phyloP scores from a whole-genome alignment of 768 basidiomycete genomes.

The Suillus placidus region DNA sequence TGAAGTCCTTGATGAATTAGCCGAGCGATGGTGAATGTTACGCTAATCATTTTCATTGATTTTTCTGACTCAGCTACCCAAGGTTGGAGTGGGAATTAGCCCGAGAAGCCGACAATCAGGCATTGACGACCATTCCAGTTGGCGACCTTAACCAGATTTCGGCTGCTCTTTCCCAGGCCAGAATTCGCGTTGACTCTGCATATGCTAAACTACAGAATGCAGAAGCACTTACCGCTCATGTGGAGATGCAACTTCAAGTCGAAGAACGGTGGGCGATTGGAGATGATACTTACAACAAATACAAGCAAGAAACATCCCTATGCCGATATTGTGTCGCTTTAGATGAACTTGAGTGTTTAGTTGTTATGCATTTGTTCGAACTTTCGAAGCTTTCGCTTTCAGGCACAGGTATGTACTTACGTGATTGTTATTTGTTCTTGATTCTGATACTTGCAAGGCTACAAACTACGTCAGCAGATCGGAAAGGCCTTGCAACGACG shows the following conservation, averaged over 20 bases:
- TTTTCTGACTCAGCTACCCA: no score
- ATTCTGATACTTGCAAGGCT: conserved; percentile 21
- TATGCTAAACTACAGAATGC: conserved; percentile 7
- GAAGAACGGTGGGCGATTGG: conserved; percentile 9
- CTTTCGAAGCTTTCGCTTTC: conserved; percentile 25
- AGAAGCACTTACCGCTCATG: conserved; percentile 1
- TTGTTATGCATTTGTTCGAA: conserved; percentile 34
- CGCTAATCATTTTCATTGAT: no score
- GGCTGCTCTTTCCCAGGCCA: conserved; percentile 2
- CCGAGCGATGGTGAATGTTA: background rate
- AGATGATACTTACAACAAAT: conserved; percentile 5
- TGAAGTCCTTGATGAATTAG: conserved; percentile 1
- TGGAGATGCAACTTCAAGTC: conserved; percentile 4
- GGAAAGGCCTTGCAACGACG: no score
- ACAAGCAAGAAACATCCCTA: background rate
- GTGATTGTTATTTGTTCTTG: background rate
- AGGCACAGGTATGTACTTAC: conserved; percentile 11
- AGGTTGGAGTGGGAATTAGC: background rate
- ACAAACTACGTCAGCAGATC: conserved; percentile 18
- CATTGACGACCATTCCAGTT: background rate
- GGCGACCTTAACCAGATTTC: background rate
- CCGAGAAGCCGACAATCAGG: background rate
- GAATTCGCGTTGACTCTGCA: background rate
- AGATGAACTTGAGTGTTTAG: conserved; percentile 32
- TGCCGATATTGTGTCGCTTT: conserved; percentile 13